A percentile compares a stretch with the other conserved stretches of the same genome.
phyloP scores from a whole-genome alignment of 2,329 filamentous ascomycete genomes.

The Curvularia lunata region DNA sequence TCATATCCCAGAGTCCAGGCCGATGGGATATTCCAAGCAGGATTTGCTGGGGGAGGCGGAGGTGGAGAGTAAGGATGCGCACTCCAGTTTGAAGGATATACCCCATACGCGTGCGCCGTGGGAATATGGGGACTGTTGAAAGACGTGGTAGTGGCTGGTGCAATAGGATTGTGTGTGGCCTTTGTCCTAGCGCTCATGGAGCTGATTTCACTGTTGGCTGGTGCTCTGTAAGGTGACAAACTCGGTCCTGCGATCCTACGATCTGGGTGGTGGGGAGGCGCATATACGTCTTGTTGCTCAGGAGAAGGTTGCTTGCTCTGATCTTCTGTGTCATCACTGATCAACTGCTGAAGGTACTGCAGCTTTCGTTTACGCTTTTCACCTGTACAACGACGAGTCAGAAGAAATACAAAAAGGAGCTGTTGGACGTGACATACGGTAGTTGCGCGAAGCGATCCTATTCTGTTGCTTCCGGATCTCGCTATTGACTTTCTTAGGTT shows the following conservation, averaged over 20 bases:
- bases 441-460: conserved; percentile 48
- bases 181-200: conserved; percentile 18
- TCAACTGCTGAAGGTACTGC: conserved; percentile 45
- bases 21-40: conserved; percentile 29
- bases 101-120: conserved; percentile 21
- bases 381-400: conserved; percentile 27
- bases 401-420: background rate
- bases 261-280: conserved; percentile 29
- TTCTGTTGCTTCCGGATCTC: conserved; percentile 49
- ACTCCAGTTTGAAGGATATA: conserved; percentile 25
- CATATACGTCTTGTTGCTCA: conserved; percentile 21
- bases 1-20: conserved; percentile 27
- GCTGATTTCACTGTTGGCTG: conserved; percentile 19
- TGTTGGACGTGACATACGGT: conserved; percentile 32
- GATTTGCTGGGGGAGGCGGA: conserved; percentile 19
- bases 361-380: conserved; percentile 49
- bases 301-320: conserved; percentile 21
- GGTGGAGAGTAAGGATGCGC: conserved; percentile 23
- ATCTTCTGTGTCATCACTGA: conserved; percentile 32
- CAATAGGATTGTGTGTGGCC: conserved; percentile 16
- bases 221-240: conserved; percentile 13
- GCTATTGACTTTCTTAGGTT: conserved; percentile 46
- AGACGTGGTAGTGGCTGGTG: conserved; percentile 15
- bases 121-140: conserved; percentile 22
- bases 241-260: conserved; percentile 15